phyloP scores from a whole-genome alignment of 2,329 filamentous ascomycete species.

The Penicillium sp. region DNA sequence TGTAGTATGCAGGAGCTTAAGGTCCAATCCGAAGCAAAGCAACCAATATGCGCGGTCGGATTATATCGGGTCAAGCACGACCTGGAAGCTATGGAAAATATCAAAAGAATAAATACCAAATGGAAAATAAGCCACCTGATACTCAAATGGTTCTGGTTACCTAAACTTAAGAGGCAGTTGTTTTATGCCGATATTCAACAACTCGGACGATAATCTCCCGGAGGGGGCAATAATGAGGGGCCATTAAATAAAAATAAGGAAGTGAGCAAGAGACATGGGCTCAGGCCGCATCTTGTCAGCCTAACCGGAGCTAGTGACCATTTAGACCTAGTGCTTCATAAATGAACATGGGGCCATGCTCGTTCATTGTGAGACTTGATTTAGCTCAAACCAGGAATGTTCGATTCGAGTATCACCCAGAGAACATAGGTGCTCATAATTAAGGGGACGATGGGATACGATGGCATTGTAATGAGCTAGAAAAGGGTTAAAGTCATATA shows the following conservation, averaged over 20 bases:
- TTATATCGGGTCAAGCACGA: conserved; percentile 14
- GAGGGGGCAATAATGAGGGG: conserved; percentile 10
- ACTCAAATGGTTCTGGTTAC: not conserved
- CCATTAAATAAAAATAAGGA: conserved; percentile 2
- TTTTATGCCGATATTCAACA: conserved; percentile 11
- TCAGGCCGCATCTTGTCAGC: conserved; percentile 24
- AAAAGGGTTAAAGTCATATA: not conserved
- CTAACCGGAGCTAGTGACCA: conserved; percentile 13
- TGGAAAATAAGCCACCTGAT: not conserved
- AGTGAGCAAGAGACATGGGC: conserved; percentile 7
- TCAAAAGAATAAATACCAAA: not conserved
- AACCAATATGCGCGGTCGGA: conserved; percentile 9
- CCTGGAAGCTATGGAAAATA: not conserved
- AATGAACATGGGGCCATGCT: conserved; percentile 12
- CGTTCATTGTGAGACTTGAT: not conserved
- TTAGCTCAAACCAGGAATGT: not conserved
- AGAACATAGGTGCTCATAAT: not conserved
- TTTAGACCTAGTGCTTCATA: conserved; percentile 15
- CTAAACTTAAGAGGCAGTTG: conserved; percentile 2
- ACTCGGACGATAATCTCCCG: conserved; percentile 11
- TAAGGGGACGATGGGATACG: not conserved
- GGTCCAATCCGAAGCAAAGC: conserved; percentile 7
- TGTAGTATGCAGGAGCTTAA: conserved; percentile 2
- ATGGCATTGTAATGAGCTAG: not conserved
- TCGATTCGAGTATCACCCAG: not conserved